phyloP scores from a whole-genome alignment of 202 grass and related monocot species.

The Schoenoplectus triqueter region DNA sequence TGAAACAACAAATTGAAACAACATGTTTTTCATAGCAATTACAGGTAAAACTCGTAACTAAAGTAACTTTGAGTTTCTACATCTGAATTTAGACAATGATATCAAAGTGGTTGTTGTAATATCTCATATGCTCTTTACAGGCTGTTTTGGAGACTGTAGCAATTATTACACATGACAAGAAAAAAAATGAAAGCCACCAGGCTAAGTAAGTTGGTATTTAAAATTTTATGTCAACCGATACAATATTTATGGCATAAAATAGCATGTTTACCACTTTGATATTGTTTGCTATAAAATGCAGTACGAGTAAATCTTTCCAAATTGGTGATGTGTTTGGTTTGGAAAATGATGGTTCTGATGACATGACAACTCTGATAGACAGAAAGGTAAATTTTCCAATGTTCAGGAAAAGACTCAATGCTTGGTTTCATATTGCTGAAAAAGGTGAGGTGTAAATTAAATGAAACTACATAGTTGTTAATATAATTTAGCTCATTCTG shows the following conservation, averaged over 20 bases:
- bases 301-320: slow-evolving; percentile 89
- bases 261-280: slow-evolving; percentile 18
- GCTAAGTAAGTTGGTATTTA: slow-evolving; percentile 61
- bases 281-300: slow-evolving; percentile 46
- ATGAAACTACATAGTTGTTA: slow-evolving; percentile 13
- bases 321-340: slow-evolving; percentile 89
- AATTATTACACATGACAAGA: slow-evolving; percentile 97
- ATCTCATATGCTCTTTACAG: slow-evolving; percentile 50
- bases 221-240: slow-evolving; percentile 34
- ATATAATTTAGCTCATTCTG: neutral
- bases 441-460: neutral
- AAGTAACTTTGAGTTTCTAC: neutral
- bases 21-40: slow-evolving; percentile 5
- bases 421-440: slow-evolving; percentile 11
- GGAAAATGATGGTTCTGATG: slow-evolving; percentile 92
- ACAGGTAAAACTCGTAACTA: neutral
- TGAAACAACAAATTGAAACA: neutral
- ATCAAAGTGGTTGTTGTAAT: neutral
- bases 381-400: slow-evolving; percentile 62
- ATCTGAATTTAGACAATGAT: slow-evolving; percentile 20
- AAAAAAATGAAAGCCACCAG: slow-evolving; percentile 83
- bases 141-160: slow-evolving; percentile 98
- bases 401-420: neutral
- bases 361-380: slow-evolving; percentile 93
- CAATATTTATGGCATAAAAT: slow-evolving; percentile 24